Evolutionary conservation across 345 rosid species (phyloP), one percentile per base, ranked within the genome.

Genomic region (Eucalyptus marginata): DNA sequence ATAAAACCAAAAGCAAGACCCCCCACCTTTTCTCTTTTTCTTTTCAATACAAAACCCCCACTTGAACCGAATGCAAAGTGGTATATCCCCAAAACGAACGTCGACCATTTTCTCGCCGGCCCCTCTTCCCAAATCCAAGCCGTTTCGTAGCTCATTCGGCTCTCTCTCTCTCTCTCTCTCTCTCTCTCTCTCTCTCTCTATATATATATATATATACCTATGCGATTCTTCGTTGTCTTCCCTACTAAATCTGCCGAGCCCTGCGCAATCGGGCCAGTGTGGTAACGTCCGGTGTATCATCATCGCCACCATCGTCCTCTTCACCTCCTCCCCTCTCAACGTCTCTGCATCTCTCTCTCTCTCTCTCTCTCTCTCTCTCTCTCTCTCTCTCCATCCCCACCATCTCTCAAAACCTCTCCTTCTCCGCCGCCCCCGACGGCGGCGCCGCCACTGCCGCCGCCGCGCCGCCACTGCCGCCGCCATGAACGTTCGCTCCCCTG

Each of bases 11-110:
- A 17, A 36, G 46, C 83, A 71, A 71, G 12, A 25, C 7, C 46
- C 46, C 83, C 83, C n/a, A 8, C 5, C 29, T 3, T 52, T 18
- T 8, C 4, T 52, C 22, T 0, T 7, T 9, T 2, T 52, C 2
- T 8, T 52, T 18, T 7, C 58, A 52, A 18, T 52, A 52, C 83
- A 71, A 71, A 5, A 7, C 44, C 22, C 46, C 81, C 44, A 24
- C 29, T 36, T 3, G 83, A 71, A 22, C 7, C 46, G 46, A 18
- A 71, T 71, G 46, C 24, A 2, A 36, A 10, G 46, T 3, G 46
- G 46, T 13, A 20, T 18, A 36, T 36, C 27, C 27, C 46, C 27
- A 16, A 11, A 18, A 36, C 3, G 27, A 36, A 36, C 27, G 46
- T 36, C 46, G 27, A 3, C 83, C 47, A 36, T 20, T 20, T 76